Evolutionary conservation across 345 rosid genomes (phyloP).

Genomic region (Salix koriyanagi): DNA sequence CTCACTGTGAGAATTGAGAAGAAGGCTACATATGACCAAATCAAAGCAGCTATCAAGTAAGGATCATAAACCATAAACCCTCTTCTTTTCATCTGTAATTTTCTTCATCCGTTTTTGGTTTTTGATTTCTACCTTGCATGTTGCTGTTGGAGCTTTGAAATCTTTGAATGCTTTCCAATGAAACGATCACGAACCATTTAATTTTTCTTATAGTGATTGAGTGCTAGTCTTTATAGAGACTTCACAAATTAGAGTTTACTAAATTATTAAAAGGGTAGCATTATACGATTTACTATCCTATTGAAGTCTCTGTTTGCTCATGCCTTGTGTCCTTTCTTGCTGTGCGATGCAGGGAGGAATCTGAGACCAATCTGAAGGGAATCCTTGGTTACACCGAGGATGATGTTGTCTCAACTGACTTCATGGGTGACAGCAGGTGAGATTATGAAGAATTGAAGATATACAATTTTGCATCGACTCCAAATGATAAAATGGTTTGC

Average conservation of each 20-base stretch:
- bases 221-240: not conserved
- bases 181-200: not conserved
- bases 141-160: not conserved
- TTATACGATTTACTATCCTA: not conserved
- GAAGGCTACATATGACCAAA: conserved; percentile 49
- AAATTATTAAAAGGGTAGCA: not conserved
- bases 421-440: conserved; percentile 60
- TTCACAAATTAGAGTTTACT: no score
- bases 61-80: not conserved
- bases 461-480: not conserved
- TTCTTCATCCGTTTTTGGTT: not conserved
- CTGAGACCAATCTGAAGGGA: conserved; percentile 57
- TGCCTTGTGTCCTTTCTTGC: not conserved
- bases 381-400: conserved; percentile 62
- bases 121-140: not conserved
- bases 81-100: not conserved
- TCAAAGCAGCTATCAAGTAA: conserved; percentile 60
- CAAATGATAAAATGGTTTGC: not conserved
- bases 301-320: not conserved
- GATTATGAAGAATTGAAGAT: not conserved
- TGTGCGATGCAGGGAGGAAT: conserved; percentile 40
- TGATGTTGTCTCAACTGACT: conserved; percentile 58
- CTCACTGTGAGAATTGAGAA: conserved; percentile 65
- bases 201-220: not conserved
- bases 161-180: not conserved